These are phyloP conservation scores for Fusarium gaditjirri DNA, from an alignment of 2,329 filamentous ascomycete species.

Conservation along the genomic window DNA sequence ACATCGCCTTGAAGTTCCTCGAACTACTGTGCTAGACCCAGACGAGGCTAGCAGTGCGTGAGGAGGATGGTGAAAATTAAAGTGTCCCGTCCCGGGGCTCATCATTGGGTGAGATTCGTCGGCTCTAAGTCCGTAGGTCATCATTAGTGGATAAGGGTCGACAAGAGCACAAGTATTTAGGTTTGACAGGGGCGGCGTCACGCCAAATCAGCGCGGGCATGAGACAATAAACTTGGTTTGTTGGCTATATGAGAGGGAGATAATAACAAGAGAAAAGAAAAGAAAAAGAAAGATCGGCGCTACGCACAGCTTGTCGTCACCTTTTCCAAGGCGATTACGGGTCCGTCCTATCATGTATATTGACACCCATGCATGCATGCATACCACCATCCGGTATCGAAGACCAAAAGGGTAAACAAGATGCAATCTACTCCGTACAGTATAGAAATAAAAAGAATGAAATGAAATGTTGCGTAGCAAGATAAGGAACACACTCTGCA, in stretches of 20 bases:
- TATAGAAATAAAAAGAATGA: rapidly evolving
- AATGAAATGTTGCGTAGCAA: background rate
- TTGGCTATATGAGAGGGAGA: background rate
- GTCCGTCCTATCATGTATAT: background rate
- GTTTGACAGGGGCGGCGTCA: background rate
- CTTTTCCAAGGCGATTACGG: background rate
- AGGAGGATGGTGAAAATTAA: background rate
- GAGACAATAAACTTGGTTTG: no score
- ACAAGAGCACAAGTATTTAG: background rate
- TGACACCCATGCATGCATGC: background rate
- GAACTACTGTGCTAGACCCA: background rate
- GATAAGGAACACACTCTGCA: no score
- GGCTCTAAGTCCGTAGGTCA: rapidly evolving
- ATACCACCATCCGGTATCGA: background rate
- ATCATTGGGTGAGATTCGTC: background rate
- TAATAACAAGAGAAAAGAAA: no score
- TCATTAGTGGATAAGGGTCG: background rate
- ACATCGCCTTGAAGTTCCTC: background rate
- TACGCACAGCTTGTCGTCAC: rapidly evolving
- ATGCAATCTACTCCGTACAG: background rate
- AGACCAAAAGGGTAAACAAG: background rate
- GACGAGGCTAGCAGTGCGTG: background rate
- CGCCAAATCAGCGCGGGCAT: background rate
- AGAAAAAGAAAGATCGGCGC: background rate
- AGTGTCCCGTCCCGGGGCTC: rapidly evolving